A percentile compares a stretch with the other conserved stretches of the same genome.
phyloP scores from a whole-genome alignment of 2,329 filamentous ascomycete genomes.

The Epichloe gansuensis region DNA sequence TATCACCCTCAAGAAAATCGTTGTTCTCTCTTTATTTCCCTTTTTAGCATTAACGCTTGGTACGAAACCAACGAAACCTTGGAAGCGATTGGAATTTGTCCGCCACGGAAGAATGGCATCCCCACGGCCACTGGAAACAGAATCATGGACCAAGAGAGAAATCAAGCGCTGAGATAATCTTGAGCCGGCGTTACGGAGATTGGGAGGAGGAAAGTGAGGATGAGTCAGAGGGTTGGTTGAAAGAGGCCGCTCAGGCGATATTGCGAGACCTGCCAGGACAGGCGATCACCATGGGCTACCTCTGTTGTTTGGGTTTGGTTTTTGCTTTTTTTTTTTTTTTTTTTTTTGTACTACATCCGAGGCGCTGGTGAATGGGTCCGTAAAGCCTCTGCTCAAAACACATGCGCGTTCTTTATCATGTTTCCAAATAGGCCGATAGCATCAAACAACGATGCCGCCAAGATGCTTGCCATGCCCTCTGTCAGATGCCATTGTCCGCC shows the following conservation, averaged over 20 bases:
- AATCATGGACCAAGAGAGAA: constrained; percentile 2
- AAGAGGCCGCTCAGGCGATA: not conserved
- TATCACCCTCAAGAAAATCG: not conserved
- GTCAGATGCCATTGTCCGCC: no score
- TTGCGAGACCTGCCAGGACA: not conserved
- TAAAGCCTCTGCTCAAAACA: no score
- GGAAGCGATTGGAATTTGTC: not conserved
- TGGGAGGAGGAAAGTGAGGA: not conserved
- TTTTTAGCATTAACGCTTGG: not conserved
- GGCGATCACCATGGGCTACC: not conserved
- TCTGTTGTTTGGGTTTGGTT: not conserved
- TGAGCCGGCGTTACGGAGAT: constrained; percentile 5
- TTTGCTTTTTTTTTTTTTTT: not conserved
- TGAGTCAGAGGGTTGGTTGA: not conserved
- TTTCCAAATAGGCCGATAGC: no score
- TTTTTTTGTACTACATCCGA: not conserved
- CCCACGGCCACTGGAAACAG: not conserved
- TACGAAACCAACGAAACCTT: no score
- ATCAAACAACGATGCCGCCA: no score
- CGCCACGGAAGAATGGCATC: not conserved
- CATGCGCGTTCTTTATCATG: no score
- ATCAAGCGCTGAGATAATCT: constrained; percentile 10
- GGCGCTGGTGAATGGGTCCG: no score
- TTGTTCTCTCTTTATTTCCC: not conserved
- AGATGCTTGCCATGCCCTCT: no score